phyloP scores from a whole-genome alignment of 2,329 filamentous ascomycete species.

The Aspergillus pseudoterreus region DNA sequence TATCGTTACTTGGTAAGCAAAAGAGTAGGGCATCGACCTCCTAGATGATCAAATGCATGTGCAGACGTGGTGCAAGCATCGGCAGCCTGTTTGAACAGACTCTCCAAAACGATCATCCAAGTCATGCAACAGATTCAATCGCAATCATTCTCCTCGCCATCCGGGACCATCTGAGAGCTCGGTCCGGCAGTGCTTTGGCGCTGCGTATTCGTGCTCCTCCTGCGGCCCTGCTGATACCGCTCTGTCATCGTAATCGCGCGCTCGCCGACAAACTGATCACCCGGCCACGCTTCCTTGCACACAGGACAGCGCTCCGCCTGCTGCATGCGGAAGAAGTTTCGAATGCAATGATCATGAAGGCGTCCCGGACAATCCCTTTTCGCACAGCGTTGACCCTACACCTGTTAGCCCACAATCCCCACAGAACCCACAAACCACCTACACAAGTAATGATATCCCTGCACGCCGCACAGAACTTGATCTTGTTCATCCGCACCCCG shows the following conservation, averaged over 20 bases:
- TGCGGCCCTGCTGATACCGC: slow-evolving; percentile 22
- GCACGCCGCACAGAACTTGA: slow-evolving; percentile 86
- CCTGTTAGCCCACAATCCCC: background rate
- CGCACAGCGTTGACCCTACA: slow-evolving; percentile 68
- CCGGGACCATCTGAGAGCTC: slow-evolving; percentile 11
- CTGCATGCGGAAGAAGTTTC: slow-evolving; percentile 67
- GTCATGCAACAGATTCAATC: background rate
- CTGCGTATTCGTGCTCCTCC: slow-evolving; percentile 20
- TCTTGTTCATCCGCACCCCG: slow-evolving; percentile 57
- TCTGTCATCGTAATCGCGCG: slow-evolving; percentile 40
- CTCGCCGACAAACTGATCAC: slow-evolving; percentile 52
- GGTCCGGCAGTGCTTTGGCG: slow-evolving; percentile 9
- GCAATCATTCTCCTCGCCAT: background rate
- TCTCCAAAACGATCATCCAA: no score
- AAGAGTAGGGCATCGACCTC: no score
- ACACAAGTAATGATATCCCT: slow-evolving; percentile 80
- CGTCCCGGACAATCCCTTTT: slow-evolving; percentile 65
- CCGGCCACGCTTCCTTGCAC: slow-evolving; percentile 51
- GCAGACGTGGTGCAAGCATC: no score
- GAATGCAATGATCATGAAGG: slow-evolving; percentile 72
- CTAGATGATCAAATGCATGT: no score
- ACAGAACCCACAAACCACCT: slow-evolving; percentile 17
- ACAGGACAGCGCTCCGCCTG: slow-evolving; percentile 61
- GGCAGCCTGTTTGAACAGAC: no score
- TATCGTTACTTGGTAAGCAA: no score